phyloP scores from a whole-genome alignment of 2,329 filamentous ascomycete genomes.

The Talaromyces albobiverticillius region DNA sequence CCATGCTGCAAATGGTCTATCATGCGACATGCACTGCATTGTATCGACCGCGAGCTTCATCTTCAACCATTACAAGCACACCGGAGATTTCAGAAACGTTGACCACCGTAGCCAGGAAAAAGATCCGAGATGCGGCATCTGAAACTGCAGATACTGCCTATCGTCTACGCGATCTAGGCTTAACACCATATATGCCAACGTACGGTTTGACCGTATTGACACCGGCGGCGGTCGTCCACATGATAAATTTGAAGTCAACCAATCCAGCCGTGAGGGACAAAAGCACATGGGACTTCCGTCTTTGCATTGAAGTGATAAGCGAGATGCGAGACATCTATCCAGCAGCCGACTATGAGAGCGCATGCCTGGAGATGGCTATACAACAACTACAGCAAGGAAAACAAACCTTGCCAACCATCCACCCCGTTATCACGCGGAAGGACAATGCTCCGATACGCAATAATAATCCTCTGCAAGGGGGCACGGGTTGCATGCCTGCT shows the following conservation, averaged over 20 bases:
- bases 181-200: constrained; percentile 75
- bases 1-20: constrained; percentile 86
- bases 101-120: constrained; percentile 70
- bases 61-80: constrained; percentile 25
- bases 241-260: constrained; percentile 79
- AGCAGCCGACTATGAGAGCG: constrained; percentile 70
- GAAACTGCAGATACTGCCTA: constrained; percentile 78
- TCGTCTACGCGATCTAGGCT: constrained; percentile 65
- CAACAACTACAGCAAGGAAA: constrained; percentile 27
- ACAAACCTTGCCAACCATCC: constrained; percentile 26
- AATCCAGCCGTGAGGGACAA: constrained; percentile 65
- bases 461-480: neutral
- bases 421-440: constrained; percentile 25
- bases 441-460: neutral
- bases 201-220: constrained; percentile 82
- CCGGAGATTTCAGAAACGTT: constrained; percentile 45
- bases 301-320: constrained; percentile 83
- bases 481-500: neutral
- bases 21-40: constrained; percentile 86
- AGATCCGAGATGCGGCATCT: constrained; percentile 75
- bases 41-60: constrained; percentile 79
- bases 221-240: constrained; percentile 83
- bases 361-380: constrained; percentile 31
- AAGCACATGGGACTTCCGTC: constrained; percentile 72
- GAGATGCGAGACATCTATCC: constrained; percentile 80